These are phyloP conservation scores for Podospora conica DNA, from an alignment of 495 filamentous ascomycete species.

Conservation along the genomic window DNA sequence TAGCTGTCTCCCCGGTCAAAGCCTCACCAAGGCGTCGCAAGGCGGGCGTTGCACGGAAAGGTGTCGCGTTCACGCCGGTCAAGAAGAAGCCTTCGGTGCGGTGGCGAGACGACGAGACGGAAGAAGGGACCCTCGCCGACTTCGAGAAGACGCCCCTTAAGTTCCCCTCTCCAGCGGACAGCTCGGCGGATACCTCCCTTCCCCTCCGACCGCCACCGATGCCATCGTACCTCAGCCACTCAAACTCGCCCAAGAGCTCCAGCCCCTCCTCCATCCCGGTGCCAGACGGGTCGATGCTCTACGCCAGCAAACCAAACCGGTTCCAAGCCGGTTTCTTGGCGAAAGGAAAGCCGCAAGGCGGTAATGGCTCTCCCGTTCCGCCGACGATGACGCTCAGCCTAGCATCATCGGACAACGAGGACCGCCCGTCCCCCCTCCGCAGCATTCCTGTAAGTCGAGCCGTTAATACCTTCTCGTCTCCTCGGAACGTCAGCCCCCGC, in stretches of 20 bases:
- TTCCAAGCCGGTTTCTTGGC: constrained; percentile 90
- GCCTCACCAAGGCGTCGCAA: constrained; percentile 78
- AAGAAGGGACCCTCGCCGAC: constrained; percentile 74
- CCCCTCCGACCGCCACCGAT: constrained; percentile 24
- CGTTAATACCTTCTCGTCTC: constrained; percentile 36
- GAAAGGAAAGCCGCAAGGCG: constrained; percentile 46
- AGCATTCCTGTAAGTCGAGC: constrained; percentile 36
- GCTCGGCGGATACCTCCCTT: constrained; percentile 29
- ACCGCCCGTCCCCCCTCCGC: constrained; percentile 51
- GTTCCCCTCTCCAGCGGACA: constrained; percentile 46
- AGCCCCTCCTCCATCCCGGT: constrained; percentile 54
- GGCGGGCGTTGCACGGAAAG: constrained; percentile 61
- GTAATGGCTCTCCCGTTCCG: constrained; percentile 51
- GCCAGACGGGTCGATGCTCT: constrained; percentile 35
- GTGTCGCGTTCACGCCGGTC: constrained; percentile 67
- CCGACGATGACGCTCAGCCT: constrained; percentile 58
- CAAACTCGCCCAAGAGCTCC: constrained; percentile 45
- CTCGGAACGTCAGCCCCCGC: constrained; percentile 27
- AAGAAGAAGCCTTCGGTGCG: constrained; percentile 84
- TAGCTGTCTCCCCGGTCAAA: constrained; percentile 49
- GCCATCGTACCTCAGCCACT: constrained; percentile 38
- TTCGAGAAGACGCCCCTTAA: constrained; percentile 82
- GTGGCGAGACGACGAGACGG: constrained; percentile 87
- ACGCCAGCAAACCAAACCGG: constrained; percentile 58
- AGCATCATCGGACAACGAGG: constrained; percentile 57